A percentile compares a stretch with the other conserved stretches of the same genome.
phyloP scores from a whole-genome alignment of 352 stramenopile genomes.

The Phytophthora ramorum region DNA sequence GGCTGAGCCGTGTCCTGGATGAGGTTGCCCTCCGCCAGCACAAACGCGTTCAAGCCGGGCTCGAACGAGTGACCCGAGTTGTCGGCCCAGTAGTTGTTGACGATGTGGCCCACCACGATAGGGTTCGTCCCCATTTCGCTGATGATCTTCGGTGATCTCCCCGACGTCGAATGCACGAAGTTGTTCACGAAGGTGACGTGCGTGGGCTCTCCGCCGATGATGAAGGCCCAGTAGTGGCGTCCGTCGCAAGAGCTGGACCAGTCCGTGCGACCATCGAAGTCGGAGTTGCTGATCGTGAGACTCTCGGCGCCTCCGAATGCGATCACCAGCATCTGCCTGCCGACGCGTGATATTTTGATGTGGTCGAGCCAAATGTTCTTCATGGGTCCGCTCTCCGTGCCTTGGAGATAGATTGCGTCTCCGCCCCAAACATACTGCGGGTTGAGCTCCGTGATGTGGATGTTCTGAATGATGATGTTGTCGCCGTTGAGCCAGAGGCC shows the following conservation, averaged over 20 bases:
- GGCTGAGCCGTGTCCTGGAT: conserved; percentile 36
- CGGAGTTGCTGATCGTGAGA: conserved; percentile 55
- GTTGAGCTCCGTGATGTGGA: conserved; percentile 51
- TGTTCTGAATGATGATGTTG: conserved; percentile 55
- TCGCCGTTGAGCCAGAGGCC: conserved; percentile 30
- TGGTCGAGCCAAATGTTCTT: conserved; percentile 54
- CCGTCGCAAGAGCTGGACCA: conserved; percentile 53
- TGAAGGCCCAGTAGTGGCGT: conserved; percentile 53
- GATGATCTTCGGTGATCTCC: conserved; percentile 42
- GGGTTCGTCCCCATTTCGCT: conserved; percentile 8
- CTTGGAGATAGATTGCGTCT: conserved; percentile 33
- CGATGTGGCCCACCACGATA: conserved; percentile 41
- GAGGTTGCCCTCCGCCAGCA: conserved; percentile 51
- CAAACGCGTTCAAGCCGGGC: conserved; percentile 19
- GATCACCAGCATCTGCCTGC: conserved; percentile 50
- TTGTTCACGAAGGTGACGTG: conserved; percentile 43
- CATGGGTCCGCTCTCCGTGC: conserved; percentile 21
- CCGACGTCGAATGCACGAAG: conserved; percentile 48
- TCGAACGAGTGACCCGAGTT: conserved; percentile 49
- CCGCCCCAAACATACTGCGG: conserved; percentile 43
- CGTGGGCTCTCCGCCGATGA: conserved; percentile 29
- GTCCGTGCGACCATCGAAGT: conserved; percentile 50
- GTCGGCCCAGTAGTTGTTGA: conserved; percentile 53
- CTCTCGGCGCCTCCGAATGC: conserved; percentile 38
- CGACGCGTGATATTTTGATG: conserved; percentile 45